These are phyloP conservation scores for Suhomyces atakaporum DNA, from an alignment of 1,139 yeast species.

Conservation along the genomic window DNA sequence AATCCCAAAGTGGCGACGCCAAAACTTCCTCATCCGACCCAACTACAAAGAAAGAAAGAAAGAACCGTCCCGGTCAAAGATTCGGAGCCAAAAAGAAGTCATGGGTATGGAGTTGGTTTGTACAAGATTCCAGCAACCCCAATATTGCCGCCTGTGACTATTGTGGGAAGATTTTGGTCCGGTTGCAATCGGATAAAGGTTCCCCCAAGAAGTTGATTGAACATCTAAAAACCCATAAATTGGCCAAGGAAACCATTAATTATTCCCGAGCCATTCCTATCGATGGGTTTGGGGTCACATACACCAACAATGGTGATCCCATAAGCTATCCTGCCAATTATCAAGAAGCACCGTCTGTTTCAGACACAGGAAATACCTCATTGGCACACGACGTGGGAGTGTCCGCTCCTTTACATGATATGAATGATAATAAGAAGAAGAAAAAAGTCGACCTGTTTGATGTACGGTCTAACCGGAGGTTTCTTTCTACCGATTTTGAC, in stretches of 20 bases:
- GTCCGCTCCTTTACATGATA: slow-evolving; percentile 7
- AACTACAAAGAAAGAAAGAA: slow-evolving; percentile 27
- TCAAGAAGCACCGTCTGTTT: slow-evolving; percentile 9
- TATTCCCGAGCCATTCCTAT: slow-evolving; percentile 37
- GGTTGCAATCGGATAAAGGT: slow-evolving; percentile 57
- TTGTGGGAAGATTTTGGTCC: slow-evolving; percentile 50
- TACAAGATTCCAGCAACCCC: slow-evolving; percentile 49
- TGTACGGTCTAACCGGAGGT: slow-evolving; percentile 17
- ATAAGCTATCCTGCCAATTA: slow-evolving; percentile 18
- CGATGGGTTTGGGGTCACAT: slow-evolving; percentile 43
- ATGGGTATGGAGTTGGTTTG: slow-evolving; percentile 67
- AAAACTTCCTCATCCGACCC: neutral
- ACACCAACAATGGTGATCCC: slow-evolving; percentile 32
- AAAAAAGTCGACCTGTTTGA: slow-evolving; percentile 9
- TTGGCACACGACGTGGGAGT: slow-evolving; percentile 8
- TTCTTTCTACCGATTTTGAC: slow-evolving; percentile 40
- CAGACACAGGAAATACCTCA: slow-evolving; percentile 7
- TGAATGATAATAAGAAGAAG: slow-evolving; percentile 10
- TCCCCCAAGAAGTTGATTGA: slow-evolving; percentile 61
- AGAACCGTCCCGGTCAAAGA: slow-evolving; percentile 33
- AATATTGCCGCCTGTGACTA: slow-evolving; percentile 56
- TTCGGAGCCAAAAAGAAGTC: slow-evolving; percentile 61
- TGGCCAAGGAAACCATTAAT: slow-evolving; percentile 40
- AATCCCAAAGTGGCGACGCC: slow-evolving; percentile 8
- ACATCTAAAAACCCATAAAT: slow-evolving; percentile 57